Evolutionary conservation across 2,329 filamentous ascomycete species (phyloP).

Genomic region (Dactylonectria macrodidyma): DNA sequence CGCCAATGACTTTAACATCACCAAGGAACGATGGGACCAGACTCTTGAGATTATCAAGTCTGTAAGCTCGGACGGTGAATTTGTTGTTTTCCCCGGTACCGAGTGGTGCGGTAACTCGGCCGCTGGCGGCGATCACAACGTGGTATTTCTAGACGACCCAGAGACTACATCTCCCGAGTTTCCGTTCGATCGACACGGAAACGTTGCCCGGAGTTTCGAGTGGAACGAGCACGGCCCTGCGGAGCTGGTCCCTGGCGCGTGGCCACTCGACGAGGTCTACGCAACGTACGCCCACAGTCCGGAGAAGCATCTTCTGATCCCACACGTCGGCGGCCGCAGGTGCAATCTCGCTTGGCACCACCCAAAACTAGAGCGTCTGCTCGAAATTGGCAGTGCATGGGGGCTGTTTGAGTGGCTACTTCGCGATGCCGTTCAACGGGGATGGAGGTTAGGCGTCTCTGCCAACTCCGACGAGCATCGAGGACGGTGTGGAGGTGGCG

Average conservation of each 20-base stretch:
- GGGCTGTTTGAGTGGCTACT: slow-evolving; percentile 54
- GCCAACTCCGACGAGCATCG: slow-evolving; percentile 56
- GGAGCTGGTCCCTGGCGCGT: slow-evolving; percentile 48
- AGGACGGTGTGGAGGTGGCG: slow-evolving; percentile 54
- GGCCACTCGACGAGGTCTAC: slow-evolving; percentile 56
- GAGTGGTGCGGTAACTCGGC: slow-evolving; percentile 56
- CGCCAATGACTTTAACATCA: slow-evolving; percentile 57
- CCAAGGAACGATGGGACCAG: slow-evolving; percentile 49
- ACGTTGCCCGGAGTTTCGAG: slow-evolving; percentile 54
- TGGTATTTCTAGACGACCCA: slow-evolving; percentile 52
- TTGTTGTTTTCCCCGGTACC: slow-evolving; percentile 52
- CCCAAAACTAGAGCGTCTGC: slow-evolving; percentile 51
- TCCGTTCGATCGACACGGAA: slow-evolving; percentile 50
- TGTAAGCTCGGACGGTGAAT: slow-evolving; percentile 43
- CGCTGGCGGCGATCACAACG: slow-evolving; percentile 50
- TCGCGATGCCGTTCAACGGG: slow-evolving; percentile 48
- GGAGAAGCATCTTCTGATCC: slow-evolving; percentile 52
- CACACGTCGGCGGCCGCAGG: slow-evolving; percentile 53
- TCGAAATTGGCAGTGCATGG: slow-evolving; percentile 56
- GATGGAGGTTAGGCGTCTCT: slow-evolving; percentile 53
- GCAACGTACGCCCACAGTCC: slow-evolving; percentile 53
- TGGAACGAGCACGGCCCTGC: slow-evolving; percentile 52
- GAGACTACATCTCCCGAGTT: slow-evolving; percentile 42
- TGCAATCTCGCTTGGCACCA: slow-evolving; percentile 56
- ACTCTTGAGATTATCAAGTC: slow-evolving; percentile 46